Conservation (phyloP, 371 early-diverging fungal genomes). For the Paraphysoderma sedebokerense region DNA sequence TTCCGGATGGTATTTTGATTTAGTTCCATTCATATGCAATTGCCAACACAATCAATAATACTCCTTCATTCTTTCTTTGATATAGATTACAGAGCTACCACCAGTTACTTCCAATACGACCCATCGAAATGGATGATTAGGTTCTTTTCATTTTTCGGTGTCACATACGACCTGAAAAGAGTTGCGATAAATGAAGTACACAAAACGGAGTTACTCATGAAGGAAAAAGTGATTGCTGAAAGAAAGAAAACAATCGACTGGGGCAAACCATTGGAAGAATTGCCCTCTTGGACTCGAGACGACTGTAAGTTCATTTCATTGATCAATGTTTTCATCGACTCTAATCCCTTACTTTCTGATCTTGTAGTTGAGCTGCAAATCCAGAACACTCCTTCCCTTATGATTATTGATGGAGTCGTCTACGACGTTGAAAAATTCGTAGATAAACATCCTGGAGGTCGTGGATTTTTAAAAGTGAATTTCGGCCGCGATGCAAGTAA, state of each 20-base stretch:
- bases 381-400: no score
- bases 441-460: slow-evolving; percentile 82
- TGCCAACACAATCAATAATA: no score
- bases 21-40: no score
- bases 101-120: slow-evolving; percentile 75
- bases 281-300: slow-evolving; percentile 46
- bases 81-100: slow-evolving; percentile 90
- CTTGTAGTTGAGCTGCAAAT: not conserved
- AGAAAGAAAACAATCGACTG: slow-evolving; percentile 44
- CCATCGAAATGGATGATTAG: slow-evolving; percentile 90
- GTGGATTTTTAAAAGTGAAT: slow-evolving; percentile 45
- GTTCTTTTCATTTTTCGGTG: slow-evolving; percentile 38
- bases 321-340: no score
- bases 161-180: slow-evolving; percentile 71
- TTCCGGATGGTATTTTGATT: no score
- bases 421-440: slow-evolving; percentile 81
- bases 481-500: slow-evolving; percentile 73
- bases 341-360: no score
- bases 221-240: slow-evolving; percentile 52
- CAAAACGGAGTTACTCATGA: slow-evolving; percentile 67
- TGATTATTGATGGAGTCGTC: slow-evolving; percentile 71
- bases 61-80: no score
- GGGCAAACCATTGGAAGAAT: slow-evolving; percentile 46
- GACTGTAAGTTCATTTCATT: no score
- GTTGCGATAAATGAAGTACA: slow-evolving; percentile 79